These are phyloP conservation scores for Pleurostoma richardsiae DNA, from an alignment of 2,329 filamentous ascomycete genomes.

Conservation along the genomic window DNA sequence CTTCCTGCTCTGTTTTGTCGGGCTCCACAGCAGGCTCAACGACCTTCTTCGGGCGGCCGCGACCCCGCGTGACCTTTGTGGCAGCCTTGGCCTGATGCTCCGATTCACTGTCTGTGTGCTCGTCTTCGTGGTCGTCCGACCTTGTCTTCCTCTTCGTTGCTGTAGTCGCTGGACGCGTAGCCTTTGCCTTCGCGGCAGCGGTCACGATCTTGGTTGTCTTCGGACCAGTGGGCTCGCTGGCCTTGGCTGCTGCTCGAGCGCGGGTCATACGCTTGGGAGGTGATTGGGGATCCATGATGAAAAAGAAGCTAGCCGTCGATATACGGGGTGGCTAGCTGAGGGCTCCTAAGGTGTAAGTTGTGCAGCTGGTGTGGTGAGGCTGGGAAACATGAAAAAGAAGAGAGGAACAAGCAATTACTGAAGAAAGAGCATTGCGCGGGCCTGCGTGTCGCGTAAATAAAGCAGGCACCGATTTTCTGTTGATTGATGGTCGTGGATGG, in stretches of 20 bases:
- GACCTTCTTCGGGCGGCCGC: conserved; percentile 38
- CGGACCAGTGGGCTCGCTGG: conserved; percentile 23
- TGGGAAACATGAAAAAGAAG: too few relatives aligned
- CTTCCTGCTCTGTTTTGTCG: background rate
- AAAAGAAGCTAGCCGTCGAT: too few relatives aligned
- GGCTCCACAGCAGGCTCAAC: conserved; percentile 16
- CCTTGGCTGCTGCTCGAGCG: conserved; percentile 37
- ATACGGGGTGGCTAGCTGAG: too few relatives aligned
- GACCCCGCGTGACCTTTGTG: conserved; percentile 37
- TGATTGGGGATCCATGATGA: conserved; percentile 16
- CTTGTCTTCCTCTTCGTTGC: conserved; percentile 48
- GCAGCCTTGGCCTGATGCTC: conserved; percentile 14
- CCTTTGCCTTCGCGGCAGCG: conserved; percentile 42
- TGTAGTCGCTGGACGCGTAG: conserved; percentile 21
- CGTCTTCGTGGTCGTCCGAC: conserved; percentile 43
- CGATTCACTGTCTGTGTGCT: conserved; percentile 21
- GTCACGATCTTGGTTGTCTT: conserved; percentile 42
- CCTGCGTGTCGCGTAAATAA: too few relatives aligned
- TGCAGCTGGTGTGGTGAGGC: too few relatives aligned
- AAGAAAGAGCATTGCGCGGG: too few relatives aligned
- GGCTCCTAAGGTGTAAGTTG: too few relatives aligned
- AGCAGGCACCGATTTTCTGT: too few relatives aligned
- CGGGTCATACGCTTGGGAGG: conserved; percentile 20
- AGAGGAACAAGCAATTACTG: too few relatives aligned
- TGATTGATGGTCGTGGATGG: too few relatives aligned